phyloP scores from a whole-genome alignment of 139 green algal genomes.

The Coelastrella sp. region DNA sequence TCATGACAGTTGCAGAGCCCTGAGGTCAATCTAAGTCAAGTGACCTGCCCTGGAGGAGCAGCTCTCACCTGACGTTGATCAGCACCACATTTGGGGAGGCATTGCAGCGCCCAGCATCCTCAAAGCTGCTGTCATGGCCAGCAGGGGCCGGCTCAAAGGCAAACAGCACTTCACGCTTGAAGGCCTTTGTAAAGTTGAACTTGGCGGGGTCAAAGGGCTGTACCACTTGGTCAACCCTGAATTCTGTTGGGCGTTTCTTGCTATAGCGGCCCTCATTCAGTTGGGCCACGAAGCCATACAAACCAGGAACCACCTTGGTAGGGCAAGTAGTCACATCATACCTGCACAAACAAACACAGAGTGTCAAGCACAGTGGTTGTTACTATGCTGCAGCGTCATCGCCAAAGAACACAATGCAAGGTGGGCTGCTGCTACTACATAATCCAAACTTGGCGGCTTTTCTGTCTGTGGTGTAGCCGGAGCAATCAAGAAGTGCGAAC shows the following conservation, averaged over 20 bases:
- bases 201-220: constrained; percentile 90
- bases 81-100: constrained; percentile 87
- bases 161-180: constrained; percentile 93
- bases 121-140: neutral
- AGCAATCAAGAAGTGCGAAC: no score
- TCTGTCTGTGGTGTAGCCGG: no score
- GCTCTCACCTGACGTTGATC: constrained; percentile 93
- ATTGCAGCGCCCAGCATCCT: constrained; percentile 9
- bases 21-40: no score
- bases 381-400: neutral
- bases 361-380: neutral
- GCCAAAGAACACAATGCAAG: no score
- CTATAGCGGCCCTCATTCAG: constrained; percentile 94
- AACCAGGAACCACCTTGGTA: constrained; percentile 88
- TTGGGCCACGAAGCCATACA: constrained; percentile 90
- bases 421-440: no score
- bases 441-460: no score
- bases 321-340: constrained; percentile 95
- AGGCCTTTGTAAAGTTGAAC: constrained; percentile 99
- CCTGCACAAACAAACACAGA: no score
- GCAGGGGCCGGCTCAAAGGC: constrained; percentile 75
- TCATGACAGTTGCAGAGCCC: no score
- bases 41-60: no score
- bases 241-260: constrained; percentile 98
- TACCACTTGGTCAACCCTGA: constrained; percentile 89